These are phyloP conservation scores for Ceratobasidium sp. DNA, from an alignment of 1,284 basidiomycete genomes.

Conservation along the genomic window DNA sequence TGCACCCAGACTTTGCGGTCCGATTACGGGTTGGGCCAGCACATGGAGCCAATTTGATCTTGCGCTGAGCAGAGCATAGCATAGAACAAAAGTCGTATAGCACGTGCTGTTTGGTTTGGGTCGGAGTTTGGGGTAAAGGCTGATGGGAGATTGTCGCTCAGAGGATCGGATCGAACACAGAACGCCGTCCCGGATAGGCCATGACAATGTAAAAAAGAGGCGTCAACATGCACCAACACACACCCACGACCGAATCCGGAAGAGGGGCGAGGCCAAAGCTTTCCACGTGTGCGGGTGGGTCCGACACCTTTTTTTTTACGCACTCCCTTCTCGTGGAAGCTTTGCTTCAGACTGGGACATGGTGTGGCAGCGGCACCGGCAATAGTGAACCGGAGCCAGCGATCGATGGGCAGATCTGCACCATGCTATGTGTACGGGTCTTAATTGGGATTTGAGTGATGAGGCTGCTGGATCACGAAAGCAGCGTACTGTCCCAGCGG, in stretches of 20 bases:
- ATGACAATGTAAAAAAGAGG: neutral
- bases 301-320: constrained; percentile 8
- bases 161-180: constrained; percentile 25
- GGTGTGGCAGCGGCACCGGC: constrained; percentile 15
- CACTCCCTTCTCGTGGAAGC: constrained; percentile 11
- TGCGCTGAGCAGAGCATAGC: neutral
- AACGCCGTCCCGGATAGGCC: constrained; percentile 6
- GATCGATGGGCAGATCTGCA: constrained; percentile 28
- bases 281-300: constrained; percentile 25
- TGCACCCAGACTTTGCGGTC: constrained; percentile 4
- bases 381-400: constrained; percentile 12
- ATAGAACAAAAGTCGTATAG: constrained; percentile 2
- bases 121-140: constrained; percentile 21
- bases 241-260: neutral
- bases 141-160: constrained; percentile 17
- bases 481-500: neutral
- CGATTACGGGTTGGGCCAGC: constrained; percentile 39
- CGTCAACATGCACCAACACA: constrained; percentile 9
- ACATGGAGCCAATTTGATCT: constrained; percentile 28
- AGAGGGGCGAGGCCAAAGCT: neutral
- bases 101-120: constrained; percentile 34
- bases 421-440: neutral
- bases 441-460: constrained; percentile 8
- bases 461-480: neutral
- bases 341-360: neutral